Evolutionary conservation across 192 early-diverging fungal genomes (phyloP).

Genomic region (Coemansia sp.): DNA sequence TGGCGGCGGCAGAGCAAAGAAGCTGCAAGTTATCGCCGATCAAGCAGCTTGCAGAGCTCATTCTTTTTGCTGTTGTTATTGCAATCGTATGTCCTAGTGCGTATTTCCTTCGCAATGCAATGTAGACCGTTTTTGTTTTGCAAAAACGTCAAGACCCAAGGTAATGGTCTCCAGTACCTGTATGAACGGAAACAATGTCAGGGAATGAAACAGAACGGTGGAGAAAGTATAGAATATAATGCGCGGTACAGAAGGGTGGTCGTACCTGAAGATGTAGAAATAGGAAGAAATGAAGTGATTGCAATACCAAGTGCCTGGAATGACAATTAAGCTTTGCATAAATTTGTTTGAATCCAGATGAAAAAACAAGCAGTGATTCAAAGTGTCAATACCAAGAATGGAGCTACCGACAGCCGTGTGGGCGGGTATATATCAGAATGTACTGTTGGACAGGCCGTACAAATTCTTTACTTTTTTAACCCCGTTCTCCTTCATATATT

Average conservation of each 20-base stretch:
- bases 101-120: not conserved
- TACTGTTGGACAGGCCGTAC: not conserved
- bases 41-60: constrained; percentile 1
- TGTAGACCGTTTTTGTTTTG: not conserved
- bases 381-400: not conserved
- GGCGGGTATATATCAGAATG: constrained; percentile 11
- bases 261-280: not conserved
- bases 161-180: not conserved
- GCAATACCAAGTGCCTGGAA: not conserved
- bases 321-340: not conserved
- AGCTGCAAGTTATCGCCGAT: constrained; percentile 43
- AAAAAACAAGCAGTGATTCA: not conserved
- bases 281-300: not conserved
- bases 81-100: not conserved
- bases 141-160: not conserved
- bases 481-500: not conserved
- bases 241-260: not conserved
- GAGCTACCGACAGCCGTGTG: constrained; percentile 7
- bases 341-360: not conserved
- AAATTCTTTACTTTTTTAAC: not conserved
- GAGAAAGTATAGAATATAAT: not conserved
- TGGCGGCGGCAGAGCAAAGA: constrained; percentile 47
- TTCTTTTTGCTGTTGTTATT: not conserved
- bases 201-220: not conserved
- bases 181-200: not conserved